These are phyloP conservation scores for Mortierella hygrophila DNA, from an alignment of 192 early-diverging fungal genomes.

Conservation along the genomic window DNA sequence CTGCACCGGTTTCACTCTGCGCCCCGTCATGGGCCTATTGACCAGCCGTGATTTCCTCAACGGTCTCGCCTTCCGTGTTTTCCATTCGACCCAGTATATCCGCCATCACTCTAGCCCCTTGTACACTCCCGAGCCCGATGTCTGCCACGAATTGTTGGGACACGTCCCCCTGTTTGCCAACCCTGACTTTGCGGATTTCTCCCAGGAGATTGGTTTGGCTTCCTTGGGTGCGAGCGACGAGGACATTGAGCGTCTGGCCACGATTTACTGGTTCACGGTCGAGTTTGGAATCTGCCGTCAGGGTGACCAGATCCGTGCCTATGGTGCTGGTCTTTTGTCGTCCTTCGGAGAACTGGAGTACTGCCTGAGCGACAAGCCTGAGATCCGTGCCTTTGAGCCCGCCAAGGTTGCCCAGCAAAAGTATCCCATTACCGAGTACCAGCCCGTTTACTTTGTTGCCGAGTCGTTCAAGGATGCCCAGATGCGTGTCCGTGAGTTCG, in stretches of 20 bases:
- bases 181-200: constrained; percentile 93
- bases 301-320: constrained; percentile 82
- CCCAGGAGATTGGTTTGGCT: constrained; percentile 94
- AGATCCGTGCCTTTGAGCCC: constrained; percentile 89
- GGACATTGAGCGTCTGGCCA: constrained; percentile 91
- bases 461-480: constrained; percentile 95
- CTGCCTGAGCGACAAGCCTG: constrained; percentile 82
- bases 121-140: constrained; percentile 95
- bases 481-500: constrained; percentile 89
- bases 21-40: constrained; percentile 95
- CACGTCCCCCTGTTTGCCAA: constrained; percentile 87
- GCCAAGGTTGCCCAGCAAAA: constrained; percentile 75
- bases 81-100: constrained; percentile 98
- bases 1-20: constrained; percentile 94
- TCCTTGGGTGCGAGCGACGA: constrained; percentile 93
- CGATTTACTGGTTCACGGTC: constrained; percentile 93
- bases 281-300: constrained; percentile 93
- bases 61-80: constrained; percentile 96
- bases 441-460: constrained; percentile 95
- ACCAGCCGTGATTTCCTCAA: constrained; percentile 96
- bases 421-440: constrained; percentile 94
- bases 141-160: constrained; percentile 96
- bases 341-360: constrained; percentile 98
- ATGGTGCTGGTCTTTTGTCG: constrained; percentile 92
- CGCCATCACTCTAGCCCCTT: constrained; percentile 92